A percentile compares a stretch with the other conserved stretches of the same genome.
Conservation (phyloP, 257 asterid species). For the Salvia miltiorrhiza region DNA sequence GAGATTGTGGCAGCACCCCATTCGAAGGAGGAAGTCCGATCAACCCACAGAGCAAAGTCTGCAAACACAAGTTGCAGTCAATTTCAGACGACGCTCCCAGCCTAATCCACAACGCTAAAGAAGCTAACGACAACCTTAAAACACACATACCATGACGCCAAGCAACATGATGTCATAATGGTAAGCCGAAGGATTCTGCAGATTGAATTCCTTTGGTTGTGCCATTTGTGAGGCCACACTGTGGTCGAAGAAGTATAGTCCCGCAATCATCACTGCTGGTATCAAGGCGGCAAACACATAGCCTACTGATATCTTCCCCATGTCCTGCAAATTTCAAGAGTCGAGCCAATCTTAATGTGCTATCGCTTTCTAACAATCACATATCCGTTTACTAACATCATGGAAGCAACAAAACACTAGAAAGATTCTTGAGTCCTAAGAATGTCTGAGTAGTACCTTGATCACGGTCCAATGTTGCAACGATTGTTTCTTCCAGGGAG, state of each 20-base stretch:
- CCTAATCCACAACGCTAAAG: not conserved
- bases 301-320: slow-evolving; percentile 51
- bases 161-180: slow-evolving; percentile 73
- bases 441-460: slow-evolving; percentile 22
- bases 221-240: slow-evolving; percentile 90
- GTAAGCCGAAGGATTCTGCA: slow-evolving; percentile 75
- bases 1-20: slow-evolving; percentile 95
- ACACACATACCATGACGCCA: slow-evolving; percentile 58
- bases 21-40: slow-evolving; percentile 94
- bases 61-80: slow-evolving; percentile 9
- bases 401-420: not conserved
- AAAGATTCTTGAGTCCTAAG: not conserved
- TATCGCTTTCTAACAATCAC: not conserved
- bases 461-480: slow-evolving; percentile 51
- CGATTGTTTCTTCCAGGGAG: slow-evolving; percentile 48
- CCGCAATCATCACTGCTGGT: slow-evolving; percentile 87
- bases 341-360: not conserved
- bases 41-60: slow-evolving; percentile 88
- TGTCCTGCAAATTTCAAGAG: slow-evolving; percentile 49
- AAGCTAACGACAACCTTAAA: not conserved
- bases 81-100: not conserved
- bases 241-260: slow-evolving; percentile 83
- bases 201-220: slow-evolving; percentile 77
- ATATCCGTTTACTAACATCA: not conserved
- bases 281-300: slow-evolving; percentile 63